These are phyloP conservation scores for Buddleja alternifolia DNA, from an alignment of 257 asterid genomes.

Conservation along the genomic window DNA sequence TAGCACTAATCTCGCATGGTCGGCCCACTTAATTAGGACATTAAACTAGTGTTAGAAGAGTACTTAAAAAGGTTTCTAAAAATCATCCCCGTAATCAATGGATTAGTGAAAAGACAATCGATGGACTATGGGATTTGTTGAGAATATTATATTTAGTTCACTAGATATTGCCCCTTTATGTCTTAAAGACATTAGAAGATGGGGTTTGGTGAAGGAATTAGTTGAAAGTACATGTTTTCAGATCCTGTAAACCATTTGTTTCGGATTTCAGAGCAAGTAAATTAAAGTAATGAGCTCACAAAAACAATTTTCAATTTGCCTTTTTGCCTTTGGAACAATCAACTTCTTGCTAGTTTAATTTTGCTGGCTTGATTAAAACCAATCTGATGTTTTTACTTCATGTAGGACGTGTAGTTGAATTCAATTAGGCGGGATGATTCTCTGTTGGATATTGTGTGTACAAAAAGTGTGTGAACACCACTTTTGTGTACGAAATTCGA, in stretches of 20 bases:
- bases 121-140: neutral
- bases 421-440: neutral
- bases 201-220: conserved; percentile 12
- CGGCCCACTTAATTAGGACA: conserved; percentile 16
- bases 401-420: neutral
- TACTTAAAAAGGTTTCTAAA: neutral
- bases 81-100: conserved; percentile 11
- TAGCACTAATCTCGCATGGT: neutral
- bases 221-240: neutral
- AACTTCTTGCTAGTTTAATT: neutral
- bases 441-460: no score
- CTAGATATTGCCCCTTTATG: neutral
- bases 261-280: neutral
- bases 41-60: conserved; percentile 2
- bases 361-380: neutral
- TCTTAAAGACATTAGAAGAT: neutral
- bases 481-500: no score
- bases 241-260: neutral
- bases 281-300: conserved; percentile 1
- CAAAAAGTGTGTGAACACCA: no score
- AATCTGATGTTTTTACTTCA: neutral
- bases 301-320: neutral
- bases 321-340: neutral
- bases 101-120: neutral
- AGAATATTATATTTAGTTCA: neutral